Evolutionary conservation across 2,329 filamentous ascomycete genomes (phyloP), one percentile per base, ranked within the genome.

Genomic region (Pseudohalonectria lignicola): DNA sequence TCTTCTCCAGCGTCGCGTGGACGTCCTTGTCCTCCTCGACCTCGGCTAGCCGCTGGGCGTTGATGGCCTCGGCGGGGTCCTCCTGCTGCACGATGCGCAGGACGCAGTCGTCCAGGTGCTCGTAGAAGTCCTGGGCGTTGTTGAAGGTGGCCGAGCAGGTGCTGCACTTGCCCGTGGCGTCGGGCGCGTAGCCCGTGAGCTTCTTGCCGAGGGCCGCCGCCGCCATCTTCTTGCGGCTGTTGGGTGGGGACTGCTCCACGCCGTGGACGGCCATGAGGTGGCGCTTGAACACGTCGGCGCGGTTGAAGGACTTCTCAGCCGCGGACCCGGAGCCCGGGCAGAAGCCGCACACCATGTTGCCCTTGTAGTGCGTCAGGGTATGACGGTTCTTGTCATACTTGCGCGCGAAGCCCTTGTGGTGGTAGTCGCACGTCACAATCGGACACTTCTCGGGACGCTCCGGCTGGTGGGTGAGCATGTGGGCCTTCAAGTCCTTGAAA

Each of bases 351-450:
- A 94, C 86, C 88, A 94, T 94, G 35, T 85, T 94, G 30, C 88
- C 88, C 64, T 94, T 94, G 73, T 94, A 95, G 59, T 95, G 88
- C 5, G 88, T 95, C 45, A 94, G 62, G 5, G 87, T 94, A 59
- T 95, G 88, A 32, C 88, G 71, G 63, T 94, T 94, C 71, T 94
- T 94, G 67, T 95, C 88, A 56, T 95, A 95, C 62, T 94, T 94
- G 50, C 88, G 74, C 10, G 88, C 87, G 54, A 95, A 95, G 4
- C 88, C 88, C 62, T 94, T 94, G 53, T 74, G 66, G 64, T 94
- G 82, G 61, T 94, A 95, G 53, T 94, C 86, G 66, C 88, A 95
- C 0, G 80, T 92, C 41, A 82, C 70, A 48, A 94, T 94, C 1
- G 88, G 88, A 62, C 88, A 95, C 65, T 95, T 95, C 56, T 94